phyloP scores from a whole-genome alignment of 306 rosid genomes.

The Quercus wislizeni region DNA sequence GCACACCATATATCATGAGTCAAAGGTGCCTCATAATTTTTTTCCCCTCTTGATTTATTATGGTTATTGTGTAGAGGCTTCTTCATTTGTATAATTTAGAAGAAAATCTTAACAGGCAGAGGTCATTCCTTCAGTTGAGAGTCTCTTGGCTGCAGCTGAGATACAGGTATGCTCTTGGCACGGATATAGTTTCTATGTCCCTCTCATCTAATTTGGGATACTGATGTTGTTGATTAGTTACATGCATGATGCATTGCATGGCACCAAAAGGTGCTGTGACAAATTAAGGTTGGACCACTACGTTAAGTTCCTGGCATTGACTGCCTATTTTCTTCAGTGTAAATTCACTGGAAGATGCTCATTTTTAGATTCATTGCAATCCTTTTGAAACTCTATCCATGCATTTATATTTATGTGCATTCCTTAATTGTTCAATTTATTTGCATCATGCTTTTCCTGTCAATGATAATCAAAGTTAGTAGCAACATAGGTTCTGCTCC shows the following conservation, averaged over 20 bases:
- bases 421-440: background rate
- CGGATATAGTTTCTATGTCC: constrained; percentile 10
- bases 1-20: constrained; percentile 79
- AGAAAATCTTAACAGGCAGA: constrained; percentile 62
- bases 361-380: background rate
- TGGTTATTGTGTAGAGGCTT: constrained; percentile 7
- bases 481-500: background rate
- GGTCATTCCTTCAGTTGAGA: constrained; percentile 78
- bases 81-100: constrained; percentile 19
- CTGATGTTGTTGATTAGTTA: background rate
- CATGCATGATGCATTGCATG: background rate
- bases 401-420: background rate
- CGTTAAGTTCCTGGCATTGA: background rate
- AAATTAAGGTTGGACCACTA: background rate
- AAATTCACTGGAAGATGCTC: background rate
- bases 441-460: background rate
- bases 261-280: background rate
- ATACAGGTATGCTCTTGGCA: constrained; percentile 55
- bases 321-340: background rate
- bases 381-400: background rate
- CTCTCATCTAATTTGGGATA: constrained; percentile 15
- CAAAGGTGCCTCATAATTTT: constrained; percentile 56
- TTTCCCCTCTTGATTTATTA: constrained; percentile 3
- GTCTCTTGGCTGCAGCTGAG: constrained; percentile 75
- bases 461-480: background rate